Base-by-base conservation (phyloP, 2,329 filamentous ascomycete species). In the Fusarium papillatum region DNA sequence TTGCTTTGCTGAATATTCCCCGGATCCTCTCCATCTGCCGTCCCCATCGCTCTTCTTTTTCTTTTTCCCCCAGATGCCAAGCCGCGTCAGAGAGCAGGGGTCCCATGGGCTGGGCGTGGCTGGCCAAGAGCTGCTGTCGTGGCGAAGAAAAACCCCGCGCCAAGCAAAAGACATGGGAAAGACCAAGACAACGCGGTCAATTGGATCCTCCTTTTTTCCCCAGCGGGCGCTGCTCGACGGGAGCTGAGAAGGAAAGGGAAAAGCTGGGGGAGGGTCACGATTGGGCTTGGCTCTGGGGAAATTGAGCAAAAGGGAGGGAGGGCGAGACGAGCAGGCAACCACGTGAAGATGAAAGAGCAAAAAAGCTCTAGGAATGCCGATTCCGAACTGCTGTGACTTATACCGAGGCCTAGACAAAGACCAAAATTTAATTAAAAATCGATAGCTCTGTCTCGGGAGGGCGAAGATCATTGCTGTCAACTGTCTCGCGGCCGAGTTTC, bases 251-350 rank as follows among this genome's bases (percentile, higher is more conserved):
- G 46, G 24, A 14, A 17, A 36, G 31, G 31, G 31, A 57, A 53
- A 73, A 67, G 48, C 62, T 53, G 69, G 73, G 69, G 63, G 69
- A 76, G 73, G 66, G 46, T 73, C 66, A 53, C 46, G 62, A 34
- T 14, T 64, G 34, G 46, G 46, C 62, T 69, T 50, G 48, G 69
- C 43, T 43, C 61, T 61, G 66, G 50, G 55, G 38, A 48, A 73
- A 36, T 69, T 55, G 22, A 17, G 69, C 13, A 50, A 38, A 43
- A 36, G 34, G 34, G 34, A 36, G 38, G 59, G 57, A 41, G 57
- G 34, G 39, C 17, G 39, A 46, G 41, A 13, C 14, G 34, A 26
- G 22, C 7, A 38, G 16, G 38, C 26, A 31, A 4, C 63, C 63
- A 65, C 62, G 46, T 64, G 61, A 38, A 63, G 61, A 24, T 26